Base-by-base conservation (phyloP, 2,329 filamentous ascomycete genomes). In the Chrysosporium queenslandicum region DNA sequence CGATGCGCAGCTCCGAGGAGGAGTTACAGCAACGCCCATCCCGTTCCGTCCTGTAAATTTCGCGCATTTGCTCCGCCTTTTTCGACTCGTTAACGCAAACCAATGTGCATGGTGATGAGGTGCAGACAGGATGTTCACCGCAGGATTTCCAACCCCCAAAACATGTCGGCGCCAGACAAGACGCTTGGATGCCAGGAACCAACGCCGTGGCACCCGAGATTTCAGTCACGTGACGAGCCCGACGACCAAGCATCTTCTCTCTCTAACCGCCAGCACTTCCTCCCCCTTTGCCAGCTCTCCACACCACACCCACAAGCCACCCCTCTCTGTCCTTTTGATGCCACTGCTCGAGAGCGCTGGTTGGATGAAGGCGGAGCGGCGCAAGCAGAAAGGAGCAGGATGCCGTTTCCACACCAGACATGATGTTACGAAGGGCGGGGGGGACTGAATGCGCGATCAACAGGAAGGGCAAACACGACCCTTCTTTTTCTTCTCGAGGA, bases 261-360 rank as follows among this genome's bases (percentile, higher is more conserved):
- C 37, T 50, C 47, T 50, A 50, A 50, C 23, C 47, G 47, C 47
- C 47, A 18, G 27, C 32, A 30, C 12, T 23, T 14, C 9, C 46
- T 23, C 34, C 18, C 46, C 8, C 46, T 23, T 12, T 4, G 11
- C 5, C 21, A 2, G 12, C 37, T 40, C 32, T 36, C 32, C n/a
- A 6, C 42, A 46, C 25, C 42, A 29, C 23, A 21, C 23, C 29
- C 32, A 36, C 32, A 36, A 36, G 1, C 1, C 2, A 7, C 12
- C 32, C 32, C 32, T 14, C 14, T 36, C 14, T 36, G 32, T 4
- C 14, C 29, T 6, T 30, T 23, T 21, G 16, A 41, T 23, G 2
- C 6, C 29, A 23, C 40, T 25, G 21, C 23, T 43, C 40, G 12
- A 7, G 2, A 27, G 27, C 9, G 12, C 3, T 21, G 40, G 40